Evolutionary conservation across 495 filamentous ascomycete species (phyloP).

Genomic region (Diplogelasinospora grovesii): DNA sequence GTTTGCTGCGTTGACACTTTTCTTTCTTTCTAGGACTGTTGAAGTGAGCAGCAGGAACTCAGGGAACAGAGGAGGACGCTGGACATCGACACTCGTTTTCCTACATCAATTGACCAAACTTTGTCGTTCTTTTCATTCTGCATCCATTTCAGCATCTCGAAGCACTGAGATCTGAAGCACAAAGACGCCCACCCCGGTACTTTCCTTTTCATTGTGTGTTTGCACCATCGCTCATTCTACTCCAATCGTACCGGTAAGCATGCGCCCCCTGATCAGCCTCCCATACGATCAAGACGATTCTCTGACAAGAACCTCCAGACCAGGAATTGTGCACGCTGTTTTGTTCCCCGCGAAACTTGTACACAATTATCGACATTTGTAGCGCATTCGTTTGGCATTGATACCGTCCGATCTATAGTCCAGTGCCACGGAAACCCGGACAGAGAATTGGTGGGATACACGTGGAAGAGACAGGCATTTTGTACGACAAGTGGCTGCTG

Average conservation of each 20-base stretch:
- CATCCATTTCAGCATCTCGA: constrained; percentile 5
- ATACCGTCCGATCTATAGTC: constrained; percentile 8
- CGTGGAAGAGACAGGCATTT: neutral
- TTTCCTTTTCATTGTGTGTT: constrained; percentile 13
- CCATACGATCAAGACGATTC: constrained; percentile 17
- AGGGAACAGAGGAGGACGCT: constrained; percentile 1
- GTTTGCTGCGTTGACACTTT: neutral
- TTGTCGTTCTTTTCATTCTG: constrained; percentile 4
- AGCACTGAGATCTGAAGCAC: constrained; percentile 8
- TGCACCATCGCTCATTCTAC: constrained; percentile 15
- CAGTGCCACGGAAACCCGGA: constrained; percentile 13
- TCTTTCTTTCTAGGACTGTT: neutral
- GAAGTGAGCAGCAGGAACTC: constrained; percentile 1
- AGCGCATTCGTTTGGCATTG: constrained; percentile 11
- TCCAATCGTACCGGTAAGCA: constrained; percentile 23
- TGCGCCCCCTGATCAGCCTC: constrained; percentile 25
- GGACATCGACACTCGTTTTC: constrained; percentile 16
- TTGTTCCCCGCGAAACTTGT: constrained; percentile 1
- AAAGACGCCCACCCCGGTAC: no score
- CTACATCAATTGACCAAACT: no score
- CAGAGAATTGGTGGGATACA: neutral
- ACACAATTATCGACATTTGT: neutral
- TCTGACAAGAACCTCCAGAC: constrained; percentile 20
- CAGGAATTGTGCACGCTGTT: constrained; percentile 1
- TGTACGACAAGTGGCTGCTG: constrained; percentile 10